These are phyloP conservation scores for Curvularia lunata DNA, from an alignment of 2,329 filamentous ascomycete genomes.

Conservation along the genomic window DNA sequence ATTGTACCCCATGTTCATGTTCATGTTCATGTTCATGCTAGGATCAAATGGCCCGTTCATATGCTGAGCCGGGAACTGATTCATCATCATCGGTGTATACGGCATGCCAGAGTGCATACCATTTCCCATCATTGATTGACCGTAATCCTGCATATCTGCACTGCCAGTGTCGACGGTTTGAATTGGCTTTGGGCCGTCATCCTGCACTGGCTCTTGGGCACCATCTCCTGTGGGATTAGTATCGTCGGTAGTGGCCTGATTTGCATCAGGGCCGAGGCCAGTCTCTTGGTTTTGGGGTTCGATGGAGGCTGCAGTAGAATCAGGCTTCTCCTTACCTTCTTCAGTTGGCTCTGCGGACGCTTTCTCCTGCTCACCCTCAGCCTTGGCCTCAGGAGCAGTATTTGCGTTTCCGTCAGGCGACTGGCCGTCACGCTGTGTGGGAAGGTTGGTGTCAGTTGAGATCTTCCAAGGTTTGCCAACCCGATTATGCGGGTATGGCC, in stretches of 20 bases:
- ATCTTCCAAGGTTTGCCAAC: conserved; percentile 14
- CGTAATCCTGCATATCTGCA: conserved; percentile 28
- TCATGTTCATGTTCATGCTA: conserved; percentile 51
- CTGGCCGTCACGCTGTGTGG: conserved; percentile 40
- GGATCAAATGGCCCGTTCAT: conserved; percentile 50
- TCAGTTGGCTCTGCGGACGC: conserved; percentile 31
- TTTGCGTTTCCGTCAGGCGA: conserved; percentile 39
- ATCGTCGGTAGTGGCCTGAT: conserved; percentile 20
- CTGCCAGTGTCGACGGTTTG: conserved; percentile 45
- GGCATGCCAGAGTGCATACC: conserved; percentile 35
- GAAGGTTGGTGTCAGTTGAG: conserved; percentile 35
- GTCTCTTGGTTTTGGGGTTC: conserved; percentile 14
- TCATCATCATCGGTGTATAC: conserved; percentile 41
- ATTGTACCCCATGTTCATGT: conserved; percentile 49
- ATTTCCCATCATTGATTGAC: conserved; percentile 38
- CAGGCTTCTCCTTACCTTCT: conserved; percentile 39
- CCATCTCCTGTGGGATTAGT: conserved; percentile 30
- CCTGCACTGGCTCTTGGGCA: conserved; percentile 19
- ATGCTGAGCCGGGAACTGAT: conserved; percentile 60
- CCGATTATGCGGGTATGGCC: conserved; percentile 18
- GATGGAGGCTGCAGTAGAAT: conserved; percentile 14
- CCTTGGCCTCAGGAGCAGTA: conserved; percentile 43
- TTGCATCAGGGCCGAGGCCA: conserved; percentile 11
- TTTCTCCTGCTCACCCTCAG: conserved; percentile 37
- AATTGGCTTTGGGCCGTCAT: conserved; percentile 40